phyloP scores from a whole-genome alignment of 1,139 yeast genomes.

The Scheffersomyces lignicola region DNA sequence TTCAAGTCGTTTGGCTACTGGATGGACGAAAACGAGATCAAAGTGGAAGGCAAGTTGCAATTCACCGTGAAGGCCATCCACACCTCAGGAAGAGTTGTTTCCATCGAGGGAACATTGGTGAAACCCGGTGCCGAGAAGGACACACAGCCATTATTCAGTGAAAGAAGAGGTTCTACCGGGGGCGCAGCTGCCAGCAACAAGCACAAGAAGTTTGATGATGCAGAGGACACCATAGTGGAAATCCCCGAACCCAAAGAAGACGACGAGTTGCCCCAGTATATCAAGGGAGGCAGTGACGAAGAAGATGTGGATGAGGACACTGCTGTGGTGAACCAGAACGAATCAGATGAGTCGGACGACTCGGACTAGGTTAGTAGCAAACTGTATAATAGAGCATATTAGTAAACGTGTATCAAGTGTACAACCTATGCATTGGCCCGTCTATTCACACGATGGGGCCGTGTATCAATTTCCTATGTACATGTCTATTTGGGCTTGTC shows the following conservation, averaged over 20 bases:
- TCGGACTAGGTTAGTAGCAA: conserved; percentile 18
- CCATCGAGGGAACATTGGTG: conserved; percentile 81
- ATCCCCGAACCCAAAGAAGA: conserved; percentile 29
- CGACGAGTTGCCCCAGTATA: conserved; percentile 20
- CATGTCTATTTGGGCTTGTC: conserved; percentile 37
- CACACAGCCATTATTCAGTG: conserved; percentile 49
- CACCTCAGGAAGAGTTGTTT: conserved; percentile 77
- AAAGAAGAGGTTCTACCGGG: conserved; percentile 25
- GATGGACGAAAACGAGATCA: conserved; percentile 71
- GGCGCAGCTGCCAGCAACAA: conserved; percentile 16
- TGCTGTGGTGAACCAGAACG: conserved; percentile 31
- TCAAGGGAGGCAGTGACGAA: conserved; percentile 18
- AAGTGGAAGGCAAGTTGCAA: conserved; percentile 76
- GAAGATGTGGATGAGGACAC: conserved; percentile 25
- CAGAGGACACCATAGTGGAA: conserved; percentile 19
- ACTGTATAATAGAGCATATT: not conserved
- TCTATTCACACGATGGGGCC: conserved; percentile 1
- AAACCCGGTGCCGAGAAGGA: conserved; percentile 60
- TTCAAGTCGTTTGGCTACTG: conserved; percentile 77
- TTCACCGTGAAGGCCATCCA: conserved; percentile 74
- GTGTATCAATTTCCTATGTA: conserved; percentile 6
- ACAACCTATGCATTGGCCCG: not conserved
- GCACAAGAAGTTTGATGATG: conserved; percentile 45
- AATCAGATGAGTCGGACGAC: conserved; percentile 30
- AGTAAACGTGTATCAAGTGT: not conserved